These are phyloP conservation scores for Podaxis carcinomalis DNA, from an alignment of 768 basidiomycete species.

Conservation along the genomic window DNA sequence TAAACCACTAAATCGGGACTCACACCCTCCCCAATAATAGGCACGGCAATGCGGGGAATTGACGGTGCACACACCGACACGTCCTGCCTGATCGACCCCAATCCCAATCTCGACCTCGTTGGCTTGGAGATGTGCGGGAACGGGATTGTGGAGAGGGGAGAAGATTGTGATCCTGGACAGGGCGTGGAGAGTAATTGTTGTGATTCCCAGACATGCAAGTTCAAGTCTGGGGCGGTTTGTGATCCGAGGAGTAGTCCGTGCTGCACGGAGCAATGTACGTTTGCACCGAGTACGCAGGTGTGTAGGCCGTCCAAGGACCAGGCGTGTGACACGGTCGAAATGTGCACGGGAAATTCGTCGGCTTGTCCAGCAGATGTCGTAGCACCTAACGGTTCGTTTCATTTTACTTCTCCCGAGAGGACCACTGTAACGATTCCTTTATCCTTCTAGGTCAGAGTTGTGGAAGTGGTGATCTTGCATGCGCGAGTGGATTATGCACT, in stretches of 20 bases:
- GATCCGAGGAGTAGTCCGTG: slow-evolving; percentile 75
- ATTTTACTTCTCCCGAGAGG: slow-evolving; percentile 3
- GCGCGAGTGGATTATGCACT: slow-evolving; percentile 79
- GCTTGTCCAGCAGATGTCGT: slow-evolving; percentile 66
- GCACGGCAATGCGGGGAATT: slow-evolving; percentile 57
- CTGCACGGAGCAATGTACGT: slow-evolving; percentile 66
- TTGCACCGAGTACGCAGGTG: slow-evolving; percentile 62
- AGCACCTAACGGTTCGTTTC: slow-evolving; percentile 53
- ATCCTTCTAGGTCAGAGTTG: slow-evolving; percentile 52
- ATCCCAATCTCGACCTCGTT: slow-evolving; percentile 38
- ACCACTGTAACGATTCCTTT: neutral
- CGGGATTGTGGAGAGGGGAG: slow-evolving; percentile 77
- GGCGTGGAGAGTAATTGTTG: slow-evolving; percentile 66
- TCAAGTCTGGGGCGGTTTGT: slow-evolving; percentile 66
- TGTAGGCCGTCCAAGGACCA: slow-evolving; percentile 68
- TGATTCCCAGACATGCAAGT: slow-evolving; percentile 71
- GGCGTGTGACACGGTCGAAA: slow-evolving; percentile 67
- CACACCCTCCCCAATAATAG: slow-evolving; percentile 25
- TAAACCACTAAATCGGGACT: neutral
- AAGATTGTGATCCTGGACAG: slow-evolving; percentile 82
- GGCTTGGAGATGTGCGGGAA: slow-evolving; percentile 77
- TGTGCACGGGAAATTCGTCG: slow-evolving; percentile 71
- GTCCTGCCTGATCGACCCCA: slow-evolving; percentile 65
- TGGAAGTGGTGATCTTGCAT: slow-evolving; percentile 57
- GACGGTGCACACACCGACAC: slow-evolving; percentile 46